Conservation (phyloP, 202 grass and related monocot genomes). For the Musa balbisiana region DNA sequence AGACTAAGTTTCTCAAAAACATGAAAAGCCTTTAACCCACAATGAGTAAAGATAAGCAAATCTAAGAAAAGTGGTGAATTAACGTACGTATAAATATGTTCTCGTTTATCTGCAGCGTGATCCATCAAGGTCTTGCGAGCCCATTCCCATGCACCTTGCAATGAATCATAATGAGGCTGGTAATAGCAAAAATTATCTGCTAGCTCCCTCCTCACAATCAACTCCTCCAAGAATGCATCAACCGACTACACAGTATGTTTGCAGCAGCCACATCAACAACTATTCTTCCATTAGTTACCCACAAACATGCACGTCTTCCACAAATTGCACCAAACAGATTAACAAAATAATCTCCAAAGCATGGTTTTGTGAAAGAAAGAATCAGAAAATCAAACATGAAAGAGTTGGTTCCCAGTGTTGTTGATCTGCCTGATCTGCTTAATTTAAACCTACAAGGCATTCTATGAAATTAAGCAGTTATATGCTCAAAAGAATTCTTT, state of each 20-base stretch:
- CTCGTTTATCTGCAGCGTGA: conserved; percentile 70
- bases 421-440: no score
- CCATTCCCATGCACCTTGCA: conserved; percentile 87
- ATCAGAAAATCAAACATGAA: neutral
- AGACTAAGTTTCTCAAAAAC: no score
- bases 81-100: conserved; percentile 70
- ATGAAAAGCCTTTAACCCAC: neutral
- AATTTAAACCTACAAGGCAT: neutral
- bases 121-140: conserved; percentile 73
- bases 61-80: conserved; percentile 6
- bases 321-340: neutral
- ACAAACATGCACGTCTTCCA: neutral
- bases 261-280: conserved; percentile 17
- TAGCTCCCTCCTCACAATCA: conserved; percentile 80
- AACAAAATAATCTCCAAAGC: neutral
- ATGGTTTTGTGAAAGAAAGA: neutral
- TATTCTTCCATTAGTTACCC: conserved; percentile 6
- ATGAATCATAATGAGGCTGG: conserved; percentile 71
- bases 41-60: neutral
- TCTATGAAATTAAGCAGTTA: neutral
- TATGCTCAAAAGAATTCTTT: neutral
- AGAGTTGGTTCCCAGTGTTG: no score
- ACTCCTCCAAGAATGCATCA: conserved; percentile 96
- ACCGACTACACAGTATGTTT: conserved; percentile 42
- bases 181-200: conserved; percentile 98